Evolutionary conservation across 306 rosid genomes (phyloP).

Genomic region (Begonia masoniana): DNA sequence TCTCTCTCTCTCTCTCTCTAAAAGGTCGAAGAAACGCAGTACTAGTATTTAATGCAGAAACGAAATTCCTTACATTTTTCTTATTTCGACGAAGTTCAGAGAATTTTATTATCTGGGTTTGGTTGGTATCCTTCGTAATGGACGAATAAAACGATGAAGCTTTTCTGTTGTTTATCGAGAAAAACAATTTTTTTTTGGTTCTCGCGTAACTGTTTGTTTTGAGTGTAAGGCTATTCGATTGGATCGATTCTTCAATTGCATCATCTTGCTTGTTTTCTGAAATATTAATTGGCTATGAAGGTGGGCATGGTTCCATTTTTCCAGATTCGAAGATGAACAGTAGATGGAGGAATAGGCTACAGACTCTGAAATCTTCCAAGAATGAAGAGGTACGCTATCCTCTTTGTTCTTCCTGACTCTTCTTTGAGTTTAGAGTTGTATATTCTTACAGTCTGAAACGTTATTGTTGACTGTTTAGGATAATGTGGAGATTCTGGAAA

Average conservation of each 20-base stretch:
- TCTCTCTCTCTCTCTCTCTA: conserved; percentile 3
- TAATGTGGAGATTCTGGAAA: conserved; percentile 51
- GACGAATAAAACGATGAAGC: background rate
- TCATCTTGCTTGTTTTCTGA: background rate
- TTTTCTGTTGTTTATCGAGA: background rate
- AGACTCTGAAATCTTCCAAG: conserved; percentile 37
- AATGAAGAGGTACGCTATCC: conserved; percentile 35
- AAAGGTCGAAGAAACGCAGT: conserved; percentile 1
- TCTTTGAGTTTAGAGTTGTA: conserved; percentile 1
- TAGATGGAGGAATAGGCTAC: conserved; percentile 25
- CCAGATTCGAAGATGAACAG: conserved; percentile 48
- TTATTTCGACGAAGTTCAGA: conserved; percentile 4
- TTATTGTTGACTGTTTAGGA: conserved; percentile 31
- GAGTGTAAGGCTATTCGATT: background rate
- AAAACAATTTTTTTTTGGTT: background rate
- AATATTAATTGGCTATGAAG: conserved; percentile 3
- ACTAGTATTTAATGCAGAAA: conserved; percentile 4
- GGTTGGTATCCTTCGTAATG: conserved; percentile 1
- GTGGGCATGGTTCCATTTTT: conserved; percentile 14
- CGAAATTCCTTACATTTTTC: background rate
- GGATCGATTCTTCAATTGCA: background rate
- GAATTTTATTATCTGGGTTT: conserved; percentile 9
- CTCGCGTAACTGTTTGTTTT: background rate
- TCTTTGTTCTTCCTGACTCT: conserved; percentile 7
- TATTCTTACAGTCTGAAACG: conserved; percentile 9